Percentiles rank a stretch among this genome's conserved stretches.
Evolutionary conservation across 176 grass and related monocot genomes (phyloP).

Genomic region (Olyra latifolia): DNA sequence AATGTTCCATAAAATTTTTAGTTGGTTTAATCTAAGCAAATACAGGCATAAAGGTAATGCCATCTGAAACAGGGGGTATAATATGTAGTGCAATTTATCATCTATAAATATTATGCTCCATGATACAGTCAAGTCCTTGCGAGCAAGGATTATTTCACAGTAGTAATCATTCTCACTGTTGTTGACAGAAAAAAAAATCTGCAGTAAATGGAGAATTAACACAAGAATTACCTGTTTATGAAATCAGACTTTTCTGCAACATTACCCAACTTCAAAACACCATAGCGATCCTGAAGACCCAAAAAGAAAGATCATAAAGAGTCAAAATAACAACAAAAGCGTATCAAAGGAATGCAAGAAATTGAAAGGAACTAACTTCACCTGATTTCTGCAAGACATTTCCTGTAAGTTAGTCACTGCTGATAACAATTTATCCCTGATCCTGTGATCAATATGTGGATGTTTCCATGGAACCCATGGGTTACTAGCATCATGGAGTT

Average conservation of each 20-base stretch:
- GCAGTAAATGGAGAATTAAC: background rate
- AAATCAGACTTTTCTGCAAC: slow-evolving; percentile 85
- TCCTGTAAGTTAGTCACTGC: slow-evolving; percentile 61
- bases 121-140: background rate
- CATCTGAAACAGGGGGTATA: background rate
- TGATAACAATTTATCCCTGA: slow-evolving; percentile 57
- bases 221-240: slow-evolving; percentile 73
- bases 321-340: slow-evolving; percentile 14
- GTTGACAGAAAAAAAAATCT: slow-evolving; percentile 14
- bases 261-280: slow-evolving; percentile 65
- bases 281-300: slow-evolving; percentile 66
- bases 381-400: slow-evolving; percentile 59
- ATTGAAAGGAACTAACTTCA: slow-evolving; percentile 32
- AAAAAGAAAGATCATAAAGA: slow-evolving; percentile 15
- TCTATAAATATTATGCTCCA: background rate
- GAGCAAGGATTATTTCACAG: slow-evolving; percentile 1
- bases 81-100: background rate
- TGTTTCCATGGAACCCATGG: slow-evolving; percentile 85
- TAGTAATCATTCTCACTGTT: slow-evolving; percentile 17
- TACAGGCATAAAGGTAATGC: background rate
- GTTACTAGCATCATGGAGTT: slow-evolving; percentile 74
- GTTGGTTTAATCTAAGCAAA: background rate
- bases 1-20: background rate
- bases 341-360: background rate
- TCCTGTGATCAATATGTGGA: slow-evolving; percentile 56